Conservation (phyloP, 805 yeast species). For the Yarrowia keelungensis region DNA sequence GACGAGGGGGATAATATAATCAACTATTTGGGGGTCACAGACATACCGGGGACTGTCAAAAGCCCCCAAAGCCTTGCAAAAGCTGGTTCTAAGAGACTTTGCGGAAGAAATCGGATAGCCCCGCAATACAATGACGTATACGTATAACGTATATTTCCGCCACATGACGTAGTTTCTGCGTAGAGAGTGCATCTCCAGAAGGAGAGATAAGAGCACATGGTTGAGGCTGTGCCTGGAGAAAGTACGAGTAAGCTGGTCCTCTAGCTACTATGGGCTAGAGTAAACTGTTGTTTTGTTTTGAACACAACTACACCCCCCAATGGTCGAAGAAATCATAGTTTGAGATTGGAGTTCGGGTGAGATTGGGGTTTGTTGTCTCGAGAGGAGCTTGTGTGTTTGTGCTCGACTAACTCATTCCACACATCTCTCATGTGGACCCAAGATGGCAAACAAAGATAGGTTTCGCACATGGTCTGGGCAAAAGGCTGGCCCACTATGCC, state of each 20-base stretch:
- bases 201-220: no score
- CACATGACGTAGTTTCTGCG: constrained; percentile 3
- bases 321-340: constrained; percentile 18
- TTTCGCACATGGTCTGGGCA: neutral
- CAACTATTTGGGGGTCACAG: no score
- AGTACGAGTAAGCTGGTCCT: no score
- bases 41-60: no score
- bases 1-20: no score
- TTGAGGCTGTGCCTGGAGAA: no score
- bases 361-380: neutral
- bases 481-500: constrained; percentile 5
- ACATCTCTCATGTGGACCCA: constrained; percentile 5
- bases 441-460: constrained; percentile 14
- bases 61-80: no score
- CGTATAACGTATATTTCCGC: constrained; percentile 21
- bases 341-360: neutral
- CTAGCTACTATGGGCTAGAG: no score
- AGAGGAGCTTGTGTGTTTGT: neutral
- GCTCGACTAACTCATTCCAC: constrained; percentile 4
- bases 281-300: no score
- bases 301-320: no score
- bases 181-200: no score
- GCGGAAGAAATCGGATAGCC: constrained; percentile 11
- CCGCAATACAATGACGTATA: constrained; percentile 7
- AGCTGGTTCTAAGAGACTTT: neutral